phyloP scores from a whole-genome alignment of 2,329 filamentous ascomycete genomes.

The Pseudogymnoascus sp. region DNA sequence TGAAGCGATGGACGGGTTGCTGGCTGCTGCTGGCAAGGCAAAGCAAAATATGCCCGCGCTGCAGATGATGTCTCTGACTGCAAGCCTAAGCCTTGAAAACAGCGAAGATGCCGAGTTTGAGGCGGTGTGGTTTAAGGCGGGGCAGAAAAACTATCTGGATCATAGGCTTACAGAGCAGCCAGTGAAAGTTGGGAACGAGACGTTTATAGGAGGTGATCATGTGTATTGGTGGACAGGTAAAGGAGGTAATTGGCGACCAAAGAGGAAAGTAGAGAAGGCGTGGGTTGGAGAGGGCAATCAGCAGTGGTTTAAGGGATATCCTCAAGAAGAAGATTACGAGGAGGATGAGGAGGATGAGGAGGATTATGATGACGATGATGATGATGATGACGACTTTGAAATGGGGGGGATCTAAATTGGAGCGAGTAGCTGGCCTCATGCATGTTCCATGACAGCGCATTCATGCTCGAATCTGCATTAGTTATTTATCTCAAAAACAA shows the following conservation, averaged over 20 bases:
- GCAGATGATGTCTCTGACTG: constrained; percentile 2
- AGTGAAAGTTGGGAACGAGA: neutral
- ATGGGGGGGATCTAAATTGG: neutral
- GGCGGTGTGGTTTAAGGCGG: neutral
- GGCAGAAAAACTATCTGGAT: neutral
- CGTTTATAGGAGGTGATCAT: neutral
- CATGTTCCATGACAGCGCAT: neutral
- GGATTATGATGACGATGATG: neutral
- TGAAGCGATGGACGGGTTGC: neutral
- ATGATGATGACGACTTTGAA: neutral
- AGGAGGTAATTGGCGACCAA: neutral
- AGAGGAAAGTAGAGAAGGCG: neutral
- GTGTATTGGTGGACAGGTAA: constrained; percentile 4
- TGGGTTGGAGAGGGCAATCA: constrained; percentile 4
- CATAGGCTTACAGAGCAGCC: constrained; percentile 2
- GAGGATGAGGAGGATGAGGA: neutral
- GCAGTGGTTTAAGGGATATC: neutral
- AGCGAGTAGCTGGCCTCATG: neutral
- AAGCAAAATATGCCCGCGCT: constrained; percentile 10
- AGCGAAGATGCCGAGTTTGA: constrained; percentile 6
- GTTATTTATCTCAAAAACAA: no score
- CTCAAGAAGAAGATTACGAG: neutral
- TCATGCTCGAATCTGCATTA: neutral
- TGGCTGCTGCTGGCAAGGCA: constrained; percentile 8
- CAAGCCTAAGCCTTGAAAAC: neutral